Conservation (phyloP, 176 grass and related monocot species). For the Oropetium thomaeum region DNA sequence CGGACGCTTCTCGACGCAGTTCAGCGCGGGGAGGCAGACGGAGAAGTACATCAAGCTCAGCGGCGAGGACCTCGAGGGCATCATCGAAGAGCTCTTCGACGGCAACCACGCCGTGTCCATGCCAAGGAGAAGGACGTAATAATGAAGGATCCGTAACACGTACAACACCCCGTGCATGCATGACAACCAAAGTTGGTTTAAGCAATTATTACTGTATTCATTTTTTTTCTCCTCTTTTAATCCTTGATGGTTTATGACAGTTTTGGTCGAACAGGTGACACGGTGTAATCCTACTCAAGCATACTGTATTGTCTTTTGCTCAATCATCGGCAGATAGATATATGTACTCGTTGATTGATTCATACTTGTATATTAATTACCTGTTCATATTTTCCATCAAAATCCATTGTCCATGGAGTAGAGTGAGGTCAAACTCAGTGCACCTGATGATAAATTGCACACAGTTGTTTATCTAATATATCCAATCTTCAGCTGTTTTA, state of each 20-base stretch:
- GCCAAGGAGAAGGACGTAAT: conserved; percentile 50
- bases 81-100: conserved; percentile 84
- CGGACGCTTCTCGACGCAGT: conserved; percentile 56
- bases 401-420: no score
- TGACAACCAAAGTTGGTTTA: background rate
- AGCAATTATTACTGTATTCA: background rate
- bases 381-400: background rate
- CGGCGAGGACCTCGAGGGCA: conserved; percentile 74
- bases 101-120: conserved; percentile 70
- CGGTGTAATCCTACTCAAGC: background rate
- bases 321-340: conserved; percentile 16
- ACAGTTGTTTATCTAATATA: no score
- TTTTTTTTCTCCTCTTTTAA: background rate
- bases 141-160: no score
- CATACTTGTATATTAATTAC: background rate
- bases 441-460: no score
- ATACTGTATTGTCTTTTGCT: background rate
- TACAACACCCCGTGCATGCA: no score
- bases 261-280: background rate
- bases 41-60: conserved; percentile 89
- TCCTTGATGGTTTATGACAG: background rate
- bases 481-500: no score
- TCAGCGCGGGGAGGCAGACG: conserved; percentile 57
- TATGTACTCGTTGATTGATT: conserved; percentile 11
- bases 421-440: no score